Evolutionary conservation across 768 basidiomycete genomes (phyloP), one percentile per base, ranked within the genome.

Genomic region (Kwoniella sp.): DNA sequence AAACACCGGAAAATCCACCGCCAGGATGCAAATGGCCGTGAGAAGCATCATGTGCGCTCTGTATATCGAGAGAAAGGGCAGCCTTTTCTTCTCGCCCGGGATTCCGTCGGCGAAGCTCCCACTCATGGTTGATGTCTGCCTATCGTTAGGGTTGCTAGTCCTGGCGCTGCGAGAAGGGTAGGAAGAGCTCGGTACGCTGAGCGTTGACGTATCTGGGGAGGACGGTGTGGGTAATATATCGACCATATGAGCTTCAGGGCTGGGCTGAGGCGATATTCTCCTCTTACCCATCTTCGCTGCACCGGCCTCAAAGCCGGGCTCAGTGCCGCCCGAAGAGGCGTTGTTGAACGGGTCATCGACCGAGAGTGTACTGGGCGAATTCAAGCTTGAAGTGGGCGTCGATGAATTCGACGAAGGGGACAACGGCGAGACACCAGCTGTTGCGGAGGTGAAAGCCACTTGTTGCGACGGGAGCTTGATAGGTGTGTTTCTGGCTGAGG

Each of bases 11-110:
- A 99, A 99, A 79, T 99, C 95, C 56, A 98, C 95, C 0, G 95
- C 95, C 13, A 98, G 87, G 66, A 99, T 98, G 23, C 88, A 89
- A 48, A 95, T 84, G 37, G 90, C 81, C 0, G 96, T 97, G 85
- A 98, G 87, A 22, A 96, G 82, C 85, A 98, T 89, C 93, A 97
- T 94, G 75, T 96, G 91, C 2, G 93, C 88, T 51, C 96, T 84
- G 78, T 95, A 98, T 0, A 89, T 86, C 12, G 92, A 91, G 61
- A 99, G 78, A 45, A 92, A 89, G 0, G 92, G 87, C 52, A 73
- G 54, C 60, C 26, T 17, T 8, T 51, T 23, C 23, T 51, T 26
- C 11, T 45, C 41, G 17, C 17, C 15, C 17, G 11, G 4, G 41
- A 11, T 20, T 17, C 4, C 41, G 9, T 8, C 9, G 5, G 34